Evolutionary conservation across 2,329 filamentous ascomycete genomes (phyloP).

Genomic region (Phyllosticta citrichinensis): DNA sequence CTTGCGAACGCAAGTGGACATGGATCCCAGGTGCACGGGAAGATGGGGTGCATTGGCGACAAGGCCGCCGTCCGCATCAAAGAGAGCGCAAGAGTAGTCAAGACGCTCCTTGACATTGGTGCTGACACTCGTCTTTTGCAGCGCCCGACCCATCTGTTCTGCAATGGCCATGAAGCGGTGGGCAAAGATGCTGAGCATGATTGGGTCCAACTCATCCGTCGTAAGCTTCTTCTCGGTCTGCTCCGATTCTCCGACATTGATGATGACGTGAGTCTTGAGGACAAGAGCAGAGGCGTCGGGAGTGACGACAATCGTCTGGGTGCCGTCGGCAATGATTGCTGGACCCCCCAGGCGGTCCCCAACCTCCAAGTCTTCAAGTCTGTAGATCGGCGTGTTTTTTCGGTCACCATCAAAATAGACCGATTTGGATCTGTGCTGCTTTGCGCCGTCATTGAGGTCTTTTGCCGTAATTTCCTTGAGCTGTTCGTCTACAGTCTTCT

Average conservation of each 20-base stretch:
- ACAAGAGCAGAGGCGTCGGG: conserved; percentile 67
- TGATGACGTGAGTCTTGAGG: conserved; percentile 78
- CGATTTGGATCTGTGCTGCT: conserved; percentile 54
- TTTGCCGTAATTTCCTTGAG: conserved; percentile 58
- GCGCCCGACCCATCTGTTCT: conserved; percentile 70
- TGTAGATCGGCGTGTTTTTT: conserved; percentile 70
- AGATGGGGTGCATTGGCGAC: conserved; percentile 74
- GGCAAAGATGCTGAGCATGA: conserved; percentile 68
- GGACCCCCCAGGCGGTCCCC: conserved; percentile 69
- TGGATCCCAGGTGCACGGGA: conserved; percentile 70
- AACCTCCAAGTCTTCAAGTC: conserved; percentile 61
- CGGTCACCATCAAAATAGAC: conserved; percentile 83
- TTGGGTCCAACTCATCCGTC: conserved; percentile 57
- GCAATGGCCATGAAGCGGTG: conserved; percentile 80
- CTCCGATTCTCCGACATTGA: conserved; percentile 61
- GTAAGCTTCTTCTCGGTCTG: conserved; percentile 37
- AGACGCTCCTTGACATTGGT: conserved; percentile 75
- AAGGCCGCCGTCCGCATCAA: conserved; percentile 63
- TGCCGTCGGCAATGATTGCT: conserved; percentile 76
- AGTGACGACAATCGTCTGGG: conserved; percentile 85
- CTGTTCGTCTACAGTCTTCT: conserved; percentile 77
- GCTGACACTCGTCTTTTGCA: conserved; percentile 71
- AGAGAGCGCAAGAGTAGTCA: conserved; percentile 75
- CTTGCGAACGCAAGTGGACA: conserved; percentile 74
- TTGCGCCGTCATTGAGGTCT: conserved; percentile 46